Evolutionary conservation across 2,329 filamentous ascomycete genomes (phyloP).

Genomic region (Phialemoniopsis sp.): DNA sequence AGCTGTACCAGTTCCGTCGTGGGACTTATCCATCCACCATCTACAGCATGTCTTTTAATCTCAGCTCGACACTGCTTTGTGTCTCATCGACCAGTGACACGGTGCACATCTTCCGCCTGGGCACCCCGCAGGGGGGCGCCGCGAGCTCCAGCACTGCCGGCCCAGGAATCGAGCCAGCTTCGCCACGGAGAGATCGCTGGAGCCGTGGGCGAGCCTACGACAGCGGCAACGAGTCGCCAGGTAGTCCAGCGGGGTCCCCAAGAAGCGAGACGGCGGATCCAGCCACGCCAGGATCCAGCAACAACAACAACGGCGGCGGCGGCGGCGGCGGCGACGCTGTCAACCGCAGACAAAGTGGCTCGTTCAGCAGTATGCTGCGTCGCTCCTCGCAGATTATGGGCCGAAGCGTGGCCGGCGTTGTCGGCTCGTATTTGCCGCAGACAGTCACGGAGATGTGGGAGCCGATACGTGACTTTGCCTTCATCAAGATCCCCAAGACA

Average conservation of each 20-base stretch:
- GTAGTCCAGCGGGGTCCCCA: conserved; percentile 36
- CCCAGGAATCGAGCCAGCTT: conserved; percentile 17
- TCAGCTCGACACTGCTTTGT: conserved; percentile 85
- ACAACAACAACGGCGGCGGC: conserved; percentile 14
- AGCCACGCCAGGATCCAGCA: conserved; percentile 12
- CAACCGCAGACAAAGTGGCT: conserved; percentile 60
- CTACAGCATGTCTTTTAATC: conserved; percentile 98
- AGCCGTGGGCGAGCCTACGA: conserved; percentile 49
- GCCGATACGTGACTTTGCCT: conserved; percentile 89
- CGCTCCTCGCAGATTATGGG: conserved; percentile 93
- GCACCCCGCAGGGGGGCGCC: conserved; percentile 36
- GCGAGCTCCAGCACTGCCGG: conserved; percentile 20
- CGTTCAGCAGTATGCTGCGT: conserved; percentile 86
- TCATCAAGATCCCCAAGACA: conserved; percentile 81
- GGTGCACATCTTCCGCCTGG: conserved; percentile 89
- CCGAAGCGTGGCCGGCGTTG: conserved; percentile 79
- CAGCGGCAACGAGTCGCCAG: conserved; percentile 48
- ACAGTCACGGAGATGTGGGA: conserved; percentile 99
- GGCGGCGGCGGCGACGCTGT: conserved; percentile 18
- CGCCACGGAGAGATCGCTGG: conserved; percentile 46
- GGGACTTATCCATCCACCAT: conserved; percentile 95
- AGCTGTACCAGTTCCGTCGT: conserved; percentile 92
- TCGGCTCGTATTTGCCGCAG: conserved; percentile 87
- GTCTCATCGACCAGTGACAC: conserved; percentile 96
- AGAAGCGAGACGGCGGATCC: conserved; percentile 42